Evolutionary conservation across 192 early-diverging fungal species (phyloP), one percentile per base, ranked within the genome.

Genomic region (Dispira simplex): DNA sequence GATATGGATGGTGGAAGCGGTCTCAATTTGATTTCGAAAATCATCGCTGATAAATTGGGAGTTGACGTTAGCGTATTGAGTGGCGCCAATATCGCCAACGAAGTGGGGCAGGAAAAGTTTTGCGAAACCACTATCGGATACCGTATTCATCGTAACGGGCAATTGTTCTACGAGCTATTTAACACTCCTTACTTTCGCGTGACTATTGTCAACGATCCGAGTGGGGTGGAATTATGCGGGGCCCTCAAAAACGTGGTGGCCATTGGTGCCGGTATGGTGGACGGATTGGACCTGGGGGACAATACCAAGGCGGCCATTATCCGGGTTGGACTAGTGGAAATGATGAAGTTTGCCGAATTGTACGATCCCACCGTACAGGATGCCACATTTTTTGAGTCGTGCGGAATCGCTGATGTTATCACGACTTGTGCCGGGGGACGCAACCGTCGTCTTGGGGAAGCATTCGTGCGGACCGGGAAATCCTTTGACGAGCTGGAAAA

Each of bases 301-400:
- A 98, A 98, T 77, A 89, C 96, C 20, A 97, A 98, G 77, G 96
- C 96, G 0, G 94, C 96, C 11, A 90, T 99, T 57, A 97, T 99
- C 59, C 85, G 96, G 53, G 83, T 93, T 32, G 96, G 96, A 43
- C 75, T 97, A 55, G 78, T 91, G 66, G 96, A 99, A 69, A 99
- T 99, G 92, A 83, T 85, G 62, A 90, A 91, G 65, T 89, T 97
- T 70, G 81, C 90, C 4, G 79, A 93, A 71, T 83, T 79, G 65
- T 93, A 95, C 65, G 83, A 75, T 62, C 72, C 75, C 10, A 78
- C 78, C 49, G 90, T 99, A n/a, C 85, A 86, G 65, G 90, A 90
- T 65, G 88, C 88, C 68, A 99, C 96, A 12, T 97, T 96, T 70
- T 92, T 95, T 71, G 94, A 99, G 71, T 90, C 86, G 64, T 99